Percentiles rank a stretch among this genome's conserved stretches.
Conservation (phyloP, 2,329 filamentous ascomycete genomes). For the Trichoderma asperellum region DNA sequence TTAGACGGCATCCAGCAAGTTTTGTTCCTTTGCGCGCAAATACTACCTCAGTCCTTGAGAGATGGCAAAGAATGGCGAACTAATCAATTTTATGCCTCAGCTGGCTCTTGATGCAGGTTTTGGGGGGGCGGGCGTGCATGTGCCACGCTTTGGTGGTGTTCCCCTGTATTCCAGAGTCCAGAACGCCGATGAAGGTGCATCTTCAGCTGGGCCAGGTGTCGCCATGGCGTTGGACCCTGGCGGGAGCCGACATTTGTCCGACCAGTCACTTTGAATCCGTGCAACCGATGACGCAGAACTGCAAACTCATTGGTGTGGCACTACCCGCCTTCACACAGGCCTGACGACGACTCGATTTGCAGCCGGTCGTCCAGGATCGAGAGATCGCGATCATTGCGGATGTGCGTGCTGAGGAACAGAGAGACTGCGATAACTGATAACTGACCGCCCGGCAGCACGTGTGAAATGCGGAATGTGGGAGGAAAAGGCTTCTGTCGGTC, state of each 20-base stretch:
- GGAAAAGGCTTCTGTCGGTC: neutral
- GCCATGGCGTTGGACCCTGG: neutral
- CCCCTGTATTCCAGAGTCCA: neutral
- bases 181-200: neutral
- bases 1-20: neutral
- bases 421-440: neutral
- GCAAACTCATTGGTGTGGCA: conserved; percentile 5
- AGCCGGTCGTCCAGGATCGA: neutral
- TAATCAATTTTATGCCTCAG: neutral
- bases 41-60: neutral
- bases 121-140: neutral
- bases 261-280: neutral
- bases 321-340: neutral
- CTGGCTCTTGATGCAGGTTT: neutral
- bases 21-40: neutral
- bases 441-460: neutral
- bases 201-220: neutral
- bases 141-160: neutral
- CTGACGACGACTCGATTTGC: neutral
- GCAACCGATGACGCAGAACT: conserved; percentile 9
- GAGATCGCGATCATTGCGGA: neutral
- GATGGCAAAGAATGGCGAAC: neutral
- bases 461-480: neutral
- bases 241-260: conserved; percentile 5
- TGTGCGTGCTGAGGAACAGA: neutral